phyloP scores from a whole-genome alignment of 768 basidiomycete genomes.

The Amanita inopinata region DNA sequence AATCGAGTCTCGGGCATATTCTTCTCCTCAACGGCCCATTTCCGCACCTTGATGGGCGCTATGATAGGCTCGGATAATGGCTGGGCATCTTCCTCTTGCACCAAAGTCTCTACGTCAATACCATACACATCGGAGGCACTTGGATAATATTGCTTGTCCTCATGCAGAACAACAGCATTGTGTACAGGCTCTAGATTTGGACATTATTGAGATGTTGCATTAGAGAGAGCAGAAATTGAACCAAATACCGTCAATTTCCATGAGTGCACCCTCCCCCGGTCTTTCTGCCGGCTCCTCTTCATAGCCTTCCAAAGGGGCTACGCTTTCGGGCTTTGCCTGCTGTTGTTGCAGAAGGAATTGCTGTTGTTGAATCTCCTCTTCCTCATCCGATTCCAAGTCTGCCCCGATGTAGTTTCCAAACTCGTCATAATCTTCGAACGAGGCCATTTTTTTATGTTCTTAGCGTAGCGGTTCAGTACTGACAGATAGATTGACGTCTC shows the following conservation, averaged over 20 bases:
- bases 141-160: conserved; percentile 98
- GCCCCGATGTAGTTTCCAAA: conserved; percentile 98
- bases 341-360: conserved; percentile 29
- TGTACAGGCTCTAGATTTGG: conserved; percentile 52
- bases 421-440: conserved; percentile 82
- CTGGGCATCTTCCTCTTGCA: conserved; percentile 97
- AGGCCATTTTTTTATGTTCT: conserved; percentile 26
- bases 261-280: conserved; percentile 52
- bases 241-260: conserved; percentile 73
- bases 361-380: conserved; percentile 45
- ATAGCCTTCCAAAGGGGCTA: conserved; percentile 71
- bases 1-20: conserved; percentile 95
- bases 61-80: conserved; percentile 92
- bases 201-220: background rate
- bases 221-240: conserved; percentile 6
- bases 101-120: conserved; percentile 86
- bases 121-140: conserved; percentile 91
- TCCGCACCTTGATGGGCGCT: conserved; percentile 89
- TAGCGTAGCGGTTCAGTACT: background rate
- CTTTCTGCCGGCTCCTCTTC: conserved; percentile 58
- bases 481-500: too few relatives aligned
- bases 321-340: conserved; percentile 16
- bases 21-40: conserved; percentile 93
- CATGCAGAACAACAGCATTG: conserved; percentile 83
- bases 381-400: conserved; percentile 86